Percentiles rank a stretch among this genome's conserved stretches.
These are phyloP conservation scores for Diaporthe citrichinensis DNA, from an alignment of 2,329 filamentous ascomycete genomes.

Conservation along the genomic window DNA sequence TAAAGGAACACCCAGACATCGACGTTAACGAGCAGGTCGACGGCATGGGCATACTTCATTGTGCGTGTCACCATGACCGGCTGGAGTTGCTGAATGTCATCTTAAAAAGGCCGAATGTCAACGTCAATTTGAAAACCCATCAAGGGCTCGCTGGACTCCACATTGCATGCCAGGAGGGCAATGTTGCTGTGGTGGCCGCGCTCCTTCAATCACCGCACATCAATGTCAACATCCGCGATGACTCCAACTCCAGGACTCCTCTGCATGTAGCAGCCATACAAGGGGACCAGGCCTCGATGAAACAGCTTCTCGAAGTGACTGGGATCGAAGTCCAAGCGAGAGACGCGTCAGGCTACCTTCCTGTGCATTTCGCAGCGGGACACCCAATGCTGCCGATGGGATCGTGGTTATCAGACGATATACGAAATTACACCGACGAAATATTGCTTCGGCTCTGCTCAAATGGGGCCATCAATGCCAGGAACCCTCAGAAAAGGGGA, in stretches of 20 bases:
- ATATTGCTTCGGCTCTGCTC: background rate
- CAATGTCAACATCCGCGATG: background rate
- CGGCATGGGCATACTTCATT: background rate
- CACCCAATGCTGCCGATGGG: background rate
- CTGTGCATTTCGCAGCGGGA: background rate
- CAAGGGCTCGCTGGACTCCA: background rate
- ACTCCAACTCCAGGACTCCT: background rate
- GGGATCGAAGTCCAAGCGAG: background rate
- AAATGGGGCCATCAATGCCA: background rate
- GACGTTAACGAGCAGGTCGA: background rate
- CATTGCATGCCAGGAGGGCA: background rate
- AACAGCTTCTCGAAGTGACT: background rate
- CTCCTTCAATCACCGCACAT: conserved; percentile 1
- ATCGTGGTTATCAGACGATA: background rate
- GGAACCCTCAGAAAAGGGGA: background rate
- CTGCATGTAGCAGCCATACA: background rate
- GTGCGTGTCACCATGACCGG: background rate
- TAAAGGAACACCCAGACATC: background rate
- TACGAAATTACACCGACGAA: background rate
- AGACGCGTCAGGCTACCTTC: background rate
- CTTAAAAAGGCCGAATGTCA: background rate
- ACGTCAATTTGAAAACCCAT: background rate
- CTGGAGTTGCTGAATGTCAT: background rate
- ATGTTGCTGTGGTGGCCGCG: background rate
- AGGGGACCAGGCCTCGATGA: background rate